Evolutionary conservation across 1,284 basidiomycete genomes (phyloP).

Genomic region (Cryptococcus depauperatus): DNA sequence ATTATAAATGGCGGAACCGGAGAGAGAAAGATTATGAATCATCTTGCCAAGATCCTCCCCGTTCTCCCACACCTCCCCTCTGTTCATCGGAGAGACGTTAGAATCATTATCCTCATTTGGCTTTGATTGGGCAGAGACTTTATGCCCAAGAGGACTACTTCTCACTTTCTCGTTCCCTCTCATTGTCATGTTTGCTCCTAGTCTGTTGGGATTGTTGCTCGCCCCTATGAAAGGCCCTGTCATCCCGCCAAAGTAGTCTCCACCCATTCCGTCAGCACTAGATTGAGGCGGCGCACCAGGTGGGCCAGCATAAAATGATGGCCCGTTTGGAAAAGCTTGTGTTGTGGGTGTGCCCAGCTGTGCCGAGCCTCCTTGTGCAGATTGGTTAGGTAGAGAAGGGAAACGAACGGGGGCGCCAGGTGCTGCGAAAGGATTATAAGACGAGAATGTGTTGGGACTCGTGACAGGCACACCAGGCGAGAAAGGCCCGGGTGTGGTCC

Average conservation of each 20-base stretch:
- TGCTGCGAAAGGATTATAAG: slow-evolving; percentile 43
- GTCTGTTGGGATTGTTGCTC: no score
- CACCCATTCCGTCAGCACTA: slow-evolving; percentile 1
- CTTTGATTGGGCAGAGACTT: no score
- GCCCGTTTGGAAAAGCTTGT: slow-evolving; percentile 27
- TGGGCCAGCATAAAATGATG: slow-evolving; percentile 12
- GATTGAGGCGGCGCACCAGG: slow-evolving; percentile 13
- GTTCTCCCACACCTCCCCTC: background rate
- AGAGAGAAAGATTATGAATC: background rate
- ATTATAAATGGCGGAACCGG: no score
- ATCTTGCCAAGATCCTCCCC: slow-evolving; percentile 2
- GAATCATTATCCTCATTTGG: background rate
- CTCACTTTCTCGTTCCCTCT: background rate
- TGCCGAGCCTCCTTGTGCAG: slow-evolving; percentile 23
- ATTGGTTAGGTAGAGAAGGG: slow-evolving; percentile 3
- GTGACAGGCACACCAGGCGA: slow-evolving; percentile 42
- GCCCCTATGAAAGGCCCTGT: no score
- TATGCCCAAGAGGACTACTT: background rate
- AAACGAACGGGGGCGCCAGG: slow-evolving; percentile 43
- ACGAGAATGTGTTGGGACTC: slow-evolving; percentile 29
- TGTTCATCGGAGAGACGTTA: background rate
- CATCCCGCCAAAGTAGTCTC: slow-evolving; percentile 31
- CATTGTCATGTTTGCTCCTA: no score
- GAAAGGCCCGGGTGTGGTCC: slow-evolving; percentile 40
- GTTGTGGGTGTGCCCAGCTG: slow-evolving; percentile 40